Evolutionary conservation across 257 asterid species (phyloP), one percentile per base, ranked within the genome.

Genomic region (Phtheirospermum japonicum): DNA sequence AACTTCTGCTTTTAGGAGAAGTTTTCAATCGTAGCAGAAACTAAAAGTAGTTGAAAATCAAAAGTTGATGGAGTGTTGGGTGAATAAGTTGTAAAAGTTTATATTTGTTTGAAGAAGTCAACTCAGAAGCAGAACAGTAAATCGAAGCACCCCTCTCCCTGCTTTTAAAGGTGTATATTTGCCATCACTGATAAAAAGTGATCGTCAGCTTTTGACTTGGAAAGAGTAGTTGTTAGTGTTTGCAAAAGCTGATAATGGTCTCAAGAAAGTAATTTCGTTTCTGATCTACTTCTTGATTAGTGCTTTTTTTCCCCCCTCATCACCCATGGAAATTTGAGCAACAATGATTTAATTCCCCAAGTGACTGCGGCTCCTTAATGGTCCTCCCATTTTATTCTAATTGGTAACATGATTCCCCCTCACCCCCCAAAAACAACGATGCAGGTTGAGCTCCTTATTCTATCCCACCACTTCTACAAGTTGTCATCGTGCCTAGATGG

Each of bases 401-500:
- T 34, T 16, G 16, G 50, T 46, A 30, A 65, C 14, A 23, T 32
- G 26, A 20, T 54, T 42, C 51, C 39, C 39, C 30, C 52, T 4
- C 40, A 18, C n/a, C 40, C 42, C 7, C 17, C 2, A 33, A 57
- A 57, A 71, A 39, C 53, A 59, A 5, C 14, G 48, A 60, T 76
- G 64, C 89, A 93, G 99, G 99, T 93, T 73, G 99, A 93, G 77
- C 99, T 93, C 62, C 94, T 93, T 57, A 93, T 93, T 72, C 76
- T 93, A 53, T 87, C 99, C 76, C 99, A 93, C 82, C 99, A 93
- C 78, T 93, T 89, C 82, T 93, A 93, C 90, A 89, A 93, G 79
- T 80, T 85, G 74, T 93, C 99, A 33, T 76, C 96, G 9, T 89
- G 99, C 82, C 95, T 93, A 26, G 99, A 93, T 68, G 99, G 99